These are phyloP conservation scores for Kluyveromyces wickerhamii DNA, from an alignment of 805 yeast genomes.

Conservation along the genomic window DNA sequence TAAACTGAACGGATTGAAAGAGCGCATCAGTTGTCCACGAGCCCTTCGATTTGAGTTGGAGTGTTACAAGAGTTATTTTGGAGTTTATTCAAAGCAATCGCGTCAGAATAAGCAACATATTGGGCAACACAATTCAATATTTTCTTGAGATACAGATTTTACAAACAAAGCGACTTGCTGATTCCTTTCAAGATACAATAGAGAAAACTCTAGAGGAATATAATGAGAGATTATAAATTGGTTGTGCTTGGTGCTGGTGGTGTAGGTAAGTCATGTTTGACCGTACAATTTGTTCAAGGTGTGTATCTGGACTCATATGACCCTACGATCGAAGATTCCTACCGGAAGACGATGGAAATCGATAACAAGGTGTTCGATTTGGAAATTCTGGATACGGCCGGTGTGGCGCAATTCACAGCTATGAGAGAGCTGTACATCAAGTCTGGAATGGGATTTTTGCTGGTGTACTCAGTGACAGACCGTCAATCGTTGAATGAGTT, in stretches of 20 bases:
- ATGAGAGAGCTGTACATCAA: constrained; percentile 87
- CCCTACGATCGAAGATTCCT: constrained; percentile 96
- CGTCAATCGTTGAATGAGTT: constrained; percentile 70
- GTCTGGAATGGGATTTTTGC: constrained; percentile 81
- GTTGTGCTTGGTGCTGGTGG: constrained; percentile 97
- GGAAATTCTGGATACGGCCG: constrained; percentile 89
- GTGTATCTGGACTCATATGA: constrained; percentile 87
- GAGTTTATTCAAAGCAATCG: too few relatives aligned
- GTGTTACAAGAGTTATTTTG: too few relatives aligned
- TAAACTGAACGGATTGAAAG: too few relatives aligned
- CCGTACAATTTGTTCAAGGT: constrained; percentile 88
- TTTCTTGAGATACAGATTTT: too few relatives aligned
- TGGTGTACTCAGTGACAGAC: constrained; percentile 80
- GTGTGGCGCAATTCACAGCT: constrained; percentile 91
- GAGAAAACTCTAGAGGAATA: background rate
- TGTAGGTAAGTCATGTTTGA: constrained; percentile 90
- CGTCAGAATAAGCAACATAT: too few relatives aligned
- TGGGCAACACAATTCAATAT: too few relatives aligned
- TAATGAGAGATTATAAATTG: constrained; percentile 65
- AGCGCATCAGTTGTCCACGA: too few relatives aligned
- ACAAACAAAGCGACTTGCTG: too few relatives aligned
- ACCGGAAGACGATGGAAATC: constrained; percentile 77
- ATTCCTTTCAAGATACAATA: too few relatives aligned
- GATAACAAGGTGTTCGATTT: constrained; percentile 83
- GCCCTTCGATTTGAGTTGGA: too few relatives aligned